These are phyloP conservation scores for Nakaseomyces sp. DNA, from an alignment of 1,139 yeast genomes.

Conservation along the genomic window DNA sequence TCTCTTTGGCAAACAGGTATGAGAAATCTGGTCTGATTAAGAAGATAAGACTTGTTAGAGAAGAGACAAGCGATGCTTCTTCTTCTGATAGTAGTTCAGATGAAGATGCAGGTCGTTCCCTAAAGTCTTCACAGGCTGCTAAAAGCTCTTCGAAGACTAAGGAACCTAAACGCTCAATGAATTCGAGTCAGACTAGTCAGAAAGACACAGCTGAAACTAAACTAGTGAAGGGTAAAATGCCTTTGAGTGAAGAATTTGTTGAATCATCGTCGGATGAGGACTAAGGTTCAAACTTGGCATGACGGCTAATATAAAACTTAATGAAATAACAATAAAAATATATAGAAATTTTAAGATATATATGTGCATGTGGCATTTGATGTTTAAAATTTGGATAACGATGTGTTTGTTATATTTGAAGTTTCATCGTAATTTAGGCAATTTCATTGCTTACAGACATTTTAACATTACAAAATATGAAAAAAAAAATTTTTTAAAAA, in stretches of 20 bases:
- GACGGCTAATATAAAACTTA: too few species aligned
- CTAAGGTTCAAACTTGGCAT: background rate
- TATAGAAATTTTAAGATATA: too few species aligned
- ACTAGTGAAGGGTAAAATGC: background rate
- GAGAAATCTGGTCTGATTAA: constrained; percentile 2
- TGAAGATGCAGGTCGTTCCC: background rate
- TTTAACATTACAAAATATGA: constrained; percentile 3
- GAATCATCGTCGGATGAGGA: background rate
- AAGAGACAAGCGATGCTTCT: background rate
- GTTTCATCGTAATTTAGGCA: too few species aligned
- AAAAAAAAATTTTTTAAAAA: background rate
- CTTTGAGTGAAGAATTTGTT: constrained; percentile 1
- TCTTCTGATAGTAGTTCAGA: background rate
- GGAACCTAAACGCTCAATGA: background rate
- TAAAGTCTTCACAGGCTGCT: background rate
- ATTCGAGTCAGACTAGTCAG: background rate
- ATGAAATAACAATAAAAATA: too few species aligned
- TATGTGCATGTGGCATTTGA: too few species aligned
- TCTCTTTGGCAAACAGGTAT: background rate
- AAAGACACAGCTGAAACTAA: background rate
- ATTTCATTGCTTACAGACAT: too few species aligned
- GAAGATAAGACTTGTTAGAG: background rate
- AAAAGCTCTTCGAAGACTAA: background rate
- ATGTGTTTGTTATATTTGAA: too few species aligned
- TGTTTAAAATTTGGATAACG: too few species aligned